A percentile compares a stretch with the other conserved stretches of the same genome.
phyloP scores from a whole-genome alignment of 441 rosid species.

The Brassica hybrid region DNA sequence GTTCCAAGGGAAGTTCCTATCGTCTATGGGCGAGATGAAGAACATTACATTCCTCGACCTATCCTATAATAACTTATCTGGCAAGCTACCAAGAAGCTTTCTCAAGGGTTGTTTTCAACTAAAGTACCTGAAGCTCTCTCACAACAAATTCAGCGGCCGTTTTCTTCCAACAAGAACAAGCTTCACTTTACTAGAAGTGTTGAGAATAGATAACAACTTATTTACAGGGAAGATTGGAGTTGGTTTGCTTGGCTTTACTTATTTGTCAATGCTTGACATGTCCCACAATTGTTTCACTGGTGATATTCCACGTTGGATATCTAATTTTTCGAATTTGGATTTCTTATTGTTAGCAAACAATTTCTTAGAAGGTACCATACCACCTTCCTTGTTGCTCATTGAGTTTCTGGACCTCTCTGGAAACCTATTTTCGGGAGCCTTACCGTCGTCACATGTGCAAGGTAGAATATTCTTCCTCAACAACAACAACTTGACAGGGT shows the following conservation, averaged over 20 bases:
- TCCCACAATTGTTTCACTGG: conserved; percentile 25
- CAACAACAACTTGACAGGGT: conserved; percentile 4
- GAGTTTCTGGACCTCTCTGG: not conserved
- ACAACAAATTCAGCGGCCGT: conserved; percentile 17
- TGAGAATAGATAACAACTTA: conserved; percentile 12
- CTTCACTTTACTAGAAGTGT: not conserved
- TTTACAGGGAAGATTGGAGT: conserved; percentile 24
- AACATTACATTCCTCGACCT: not conserved
- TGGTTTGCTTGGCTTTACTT: not conserved
- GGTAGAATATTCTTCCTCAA: not conserved
- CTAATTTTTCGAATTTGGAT: not conserved
- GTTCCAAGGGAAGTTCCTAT: conserved; percentile 28
- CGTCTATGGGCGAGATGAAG: conserved; percentile 34
- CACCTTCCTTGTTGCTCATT: not conserved
- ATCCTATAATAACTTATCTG: conserved; percentile 30
- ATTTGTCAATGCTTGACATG: not conserved
- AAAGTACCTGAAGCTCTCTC: not conserved
- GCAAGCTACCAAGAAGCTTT: conserved; percentile 4
- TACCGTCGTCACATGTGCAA: not conserved
- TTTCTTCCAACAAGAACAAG: not conserved
- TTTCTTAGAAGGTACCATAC: not conserved
- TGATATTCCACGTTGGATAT: conserved; percentile 28
- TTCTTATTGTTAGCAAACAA: not conserved
- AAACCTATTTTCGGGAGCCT: not conserved
- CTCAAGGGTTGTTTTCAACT: not conserved